A percentile compares a stretch with the other conserved stretches of the same genome.
phyloP scores from a whole-genome alignment of 2,329 filamentous ascomycete species.

The Alternaria infectoria region DNA sequence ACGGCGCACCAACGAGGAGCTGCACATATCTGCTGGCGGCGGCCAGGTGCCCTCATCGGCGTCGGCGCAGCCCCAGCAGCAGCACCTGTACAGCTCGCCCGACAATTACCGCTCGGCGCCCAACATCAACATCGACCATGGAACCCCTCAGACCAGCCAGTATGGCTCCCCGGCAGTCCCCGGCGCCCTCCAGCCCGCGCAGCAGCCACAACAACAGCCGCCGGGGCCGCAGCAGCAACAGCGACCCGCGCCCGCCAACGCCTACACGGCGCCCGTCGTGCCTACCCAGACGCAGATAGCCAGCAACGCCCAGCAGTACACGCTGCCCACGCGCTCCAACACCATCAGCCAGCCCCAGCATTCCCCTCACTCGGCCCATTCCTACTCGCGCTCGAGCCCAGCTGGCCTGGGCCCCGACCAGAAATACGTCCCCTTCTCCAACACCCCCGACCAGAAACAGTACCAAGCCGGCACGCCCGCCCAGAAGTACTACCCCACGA shows the following conservation, averaged over 20 bases:
- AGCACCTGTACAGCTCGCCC: constrained; percentile 55
- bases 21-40: constrained; percentile 58
- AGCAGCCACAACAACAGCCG: constrained; percentile 4
- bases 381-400: constrained; percentile 85
- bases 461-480: constrained; percentile 49
- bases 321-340: constrained; percentile 70
- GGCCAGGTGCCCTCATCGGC: constrained; percentile 49
- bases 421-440: constrained; percentile 67
- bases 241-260: constrained; percentile 59
- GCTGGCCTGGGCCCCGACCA: constrained; percentile 65
- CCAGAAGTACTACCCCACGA: constrained; percentile 65
- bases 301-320: constrained; percentile 65
- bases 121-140: constrained; percentile 66
- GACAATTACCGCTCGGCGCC: constrained; percentile 59
- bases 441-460: constrained; percentile 67
- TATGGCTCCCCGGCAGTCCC: constrained; percentile 59
- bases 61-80: constrained; percentile 25
- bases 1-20: constrained; percentile 60
- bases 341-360: constrained; percentile 63
- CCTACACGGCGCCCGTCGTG: constrained; percentile 65
- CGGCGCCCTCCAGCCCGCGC: constrained; percentile 62
- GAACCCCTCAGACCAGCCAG: constrained; percentile 55
- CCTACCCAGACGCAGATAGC: constrained; percentile 60
- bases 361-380: constrained; percentile 46
- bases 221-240: constrained; percentile 42